A percentile compares a stretch with the other conserved stretches of the same genome.
phyloP scores from a whole-genome alignment of 441 rosid genomes.

The Kokia cookei region DNA sequence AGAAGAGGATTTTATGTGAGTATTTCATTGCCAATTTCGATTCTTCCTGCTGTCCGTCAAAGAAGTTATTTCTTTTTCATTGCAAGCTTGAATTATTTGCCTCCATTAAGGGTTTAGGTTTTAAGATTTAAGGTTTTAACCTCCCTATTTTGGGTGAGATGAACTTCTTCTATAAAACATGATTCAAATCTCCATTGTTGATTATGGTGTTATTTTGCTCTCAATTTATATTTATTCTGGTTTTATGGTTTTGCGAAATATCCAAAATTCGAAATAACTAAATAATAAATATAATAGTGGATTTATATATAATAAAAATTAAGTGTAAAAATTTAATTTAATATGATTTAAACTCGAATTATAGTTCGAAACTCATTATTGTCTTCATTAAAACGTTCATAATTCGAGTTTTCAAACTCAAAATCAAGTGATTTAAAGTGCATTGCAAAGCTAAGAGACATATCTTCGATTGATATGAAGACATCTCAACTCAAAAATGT shows the following conservation, averaged over 20 bases:
- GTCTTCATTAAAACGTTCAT: no score
- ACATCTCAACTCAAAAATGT: no score
- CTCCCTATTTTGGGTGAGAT: background rate
- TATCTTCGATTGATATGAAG: no score
- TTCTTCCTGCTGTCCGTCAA: slow-evolving; percentile 5
- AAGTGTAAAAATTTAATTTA: no score
- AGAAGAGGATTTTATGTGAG: slow-evolving; percentile 94
- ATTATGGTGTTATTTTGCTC: background rate
- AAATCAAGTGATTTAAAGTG: no score
- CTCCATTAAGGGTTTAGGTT: slow-evolving; percentile 13
- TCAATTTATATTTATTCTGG: background rate
- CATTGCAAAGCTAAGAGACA: no score
- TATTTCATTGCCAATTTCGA: background rate
- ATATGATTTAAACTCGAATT: no score
- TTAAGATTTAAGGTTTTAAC: background rate
- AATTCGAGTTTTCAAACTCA: no score
- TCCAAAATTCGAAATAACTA: no score
- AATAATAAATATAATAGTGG: no score
- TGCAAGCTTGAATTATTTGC: slow-evolving; percentile 22
- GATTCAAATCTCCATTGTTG: slow-evolving; percentile 6
- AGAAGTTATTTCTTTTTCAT: slow-evolving; percentile 9
- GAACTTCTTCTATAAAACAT: background rate
- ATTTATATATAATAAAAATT: no score
- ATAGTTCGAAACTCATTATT: no score
- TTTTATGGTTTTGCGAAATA: background rate